Base-by-base conservation (phyloP, 1,284 basidiomycete genomes). In the Hemileccinum hortonii region DNA sequence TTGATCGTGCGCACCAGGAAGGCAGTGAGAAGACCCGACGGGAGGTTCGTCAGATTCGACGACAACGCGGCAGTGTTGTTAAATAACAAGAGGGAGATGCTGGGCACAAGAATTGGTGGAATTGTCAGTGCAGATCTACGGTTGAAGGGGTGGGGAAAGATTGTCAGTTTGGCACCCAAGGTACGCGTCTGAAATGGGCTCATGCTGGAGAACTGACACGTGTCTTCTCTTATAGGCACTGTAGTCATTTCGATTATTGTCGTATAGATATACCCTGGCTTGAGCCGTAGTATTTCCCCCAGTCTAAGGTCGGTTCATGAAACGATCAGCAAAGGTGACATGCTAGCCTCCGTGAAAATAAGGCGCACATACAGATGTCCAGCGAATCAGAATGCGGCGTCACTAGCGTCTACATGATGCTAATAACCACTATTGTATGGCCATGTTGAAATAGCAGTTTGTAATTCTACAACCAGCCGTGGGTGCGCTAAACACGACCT, bases 21-120 rank as follows among this genome's bases (percentile, higher is more conserved):
- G 72, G 73, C 85, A 42, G 85, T 90, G 11, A 79, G 83, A 39
- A 76, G 93, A 65, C 88, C 93, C n/a, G 94, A 97, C 70, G 94
- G 94, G 6, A 81, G 91, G 14, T 78, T 83, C 58, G 79, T 95
- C 63, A 83, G 92, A 46, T 99, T 99, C 73, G 97, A 99, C 73
- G 97, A 99, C 79, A 98, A 98, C 67, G 97, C 97, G 0, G 95
- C 88, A 32, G 94, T 99, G 2, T 75, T 99, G 29, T 73, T 99
- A 55, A 99, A 99, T 74, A 93, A 93, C 77, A 98, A 98, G 76
- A 85, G 89, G 61, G 96, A 99, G 73, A 94, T 98, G 86, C 70
- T 98, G 55, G 96, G 94, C 8, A 97, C 95, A 53, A 84, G 96
- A 63, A 93, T 99, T 58, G 90, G 90, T 64, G 94, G 96, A 1